Evolutionary conservation across 805 yeast genomes (phyloP).

Genomic region (Lachancea meyersii): DNA sequence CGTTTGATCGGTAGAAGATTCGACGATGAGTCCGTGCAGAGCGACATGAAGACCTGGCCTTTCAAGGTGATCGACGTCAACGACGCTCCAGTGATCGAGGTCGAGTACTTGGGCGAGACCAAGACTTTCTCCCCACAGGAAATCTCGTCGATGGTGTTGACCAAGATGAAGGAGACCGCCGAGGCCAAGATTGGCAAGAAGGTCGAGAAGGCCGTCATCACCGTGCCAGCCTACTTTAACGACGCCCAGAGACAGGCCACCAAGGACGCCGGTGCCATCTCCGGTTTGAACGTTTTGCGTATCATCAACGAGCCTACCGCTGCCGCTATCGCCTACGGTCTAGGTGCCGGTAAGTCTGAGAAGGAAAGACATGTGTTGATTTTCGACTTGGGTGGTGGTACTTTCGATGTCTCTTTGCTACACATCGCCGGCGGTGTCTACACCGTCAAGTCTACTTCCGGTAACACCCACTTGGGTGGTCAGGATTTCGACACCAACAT

Average conservation of each 20-base stretch:
- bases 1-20: conserved; percentile 77
- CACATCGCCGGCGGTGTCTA: conserved; percentile 94
- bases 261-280: conserved; percentile 76
- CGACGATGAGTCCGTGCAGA: conserved; percentile 71
- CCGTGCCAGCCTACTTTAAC: conserved; percentile 77
- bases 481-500: conserved; percentile 97
- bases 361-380: conserved; percentile 84
- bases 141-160: conserved; percentile 69
- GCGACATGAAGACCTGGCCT: conserved; percentile 89
- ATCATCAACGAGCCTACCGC: conserved; percentile 85
- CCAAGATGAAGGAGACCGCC: conserved; percentile 78
- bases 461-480: conserved; percentile 99
- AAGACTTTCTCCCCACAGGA: conserved; percentile 70
- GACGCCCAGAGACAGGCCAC: conserved; percentile 79
- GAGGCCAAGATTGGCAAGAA: conserved; percentile 67
- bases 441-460: conserved; percentile 96
- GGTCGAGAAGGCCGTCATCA: conserved; percentile 69
- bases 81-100: conserved; percentile 65
- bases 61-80: conserved; percentile 60
- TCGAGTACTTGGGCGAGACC: conserved; percentile 61
- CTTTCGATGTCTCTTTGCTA: conserved; percentile 92
- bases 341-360: conserved; percentile 79
- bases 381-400: conserved; percentile 98
- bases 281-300: conserved; percentile 72
- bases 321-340: conserved; percentile 98